Evolutionary conservation across 306 rosid genomes (phyloP).

Genomic region (Lupinus albus): DNA sequence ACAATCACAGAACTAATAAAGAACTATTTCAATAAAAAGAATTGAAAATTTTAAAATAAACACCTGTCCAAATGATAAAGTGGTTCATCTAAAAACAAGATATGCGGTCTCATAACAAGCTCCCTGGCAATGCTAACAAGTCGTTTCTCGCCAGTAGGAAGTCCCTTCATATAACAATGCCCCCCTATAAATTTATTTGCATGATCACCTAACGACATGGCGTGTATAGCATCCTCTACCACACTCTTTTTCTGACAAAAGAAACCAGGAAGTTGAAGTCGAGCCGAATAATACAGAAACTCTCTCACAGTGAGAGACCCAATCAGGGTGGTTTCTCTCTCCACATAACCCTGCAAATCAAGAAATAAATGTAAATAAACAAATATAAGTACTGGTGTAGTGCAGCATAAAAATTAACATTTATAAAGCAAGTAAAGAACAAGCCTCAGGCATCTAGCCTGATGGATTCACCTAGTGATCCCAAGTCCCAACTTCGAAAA

Average conservation of each 20-base stretch:
- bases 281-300: slow-evolving; percentile 87
- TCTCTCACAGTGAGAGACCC: slow-evolving; percentile 97
- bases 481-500: slow-evolving; percentile 31
- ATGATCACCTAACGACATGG: slow-evolving; percentile 89
- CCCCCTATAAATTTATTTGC: slow-evolving; percentile 96
- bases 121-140: slow-evolving; percentile 96
- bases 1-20: slow-evolving; percentile 32
- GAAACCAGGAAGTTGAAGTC: slow-evolving; percentile 96
- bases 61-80: slow-evolving; percentile 95
- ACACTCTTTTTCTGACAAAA: slow-evolving; percentile 87
- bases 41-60: slow-evolving; percentile 23
- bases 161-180: slow-evolving; percentile 96
- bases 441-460: slow-evolving; percentile 2
- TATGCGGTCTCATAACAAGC: slow-evolving; percentile 94
- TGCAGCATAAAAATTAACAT: slow-evolving; percentile 1
- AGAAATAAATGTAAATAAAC: slow-evolving; percentile 34
- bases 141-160: slow-evolving; percentile 90
- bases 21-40: slow-evolving; percentile 4
- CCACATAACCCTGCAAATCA: slow-evolving; percentile 82
- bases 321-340: slow-evolving; percentile 82
- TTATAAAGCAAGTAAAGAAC: slow-evolving; percentile 23
- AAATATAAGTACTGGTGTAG: not conserved
- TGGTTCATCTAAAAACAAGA: slow-evolving; percentile 93
- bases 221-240: slow-evolving; percentile 94
- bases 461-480: not conserved